A percentile compares a stretch with the other conserved stretches of the same genome.
phyloP scores from a whole-genome alignment of 768 basidiomycete genomes.

The Lentinula aciculospora region DNA sequence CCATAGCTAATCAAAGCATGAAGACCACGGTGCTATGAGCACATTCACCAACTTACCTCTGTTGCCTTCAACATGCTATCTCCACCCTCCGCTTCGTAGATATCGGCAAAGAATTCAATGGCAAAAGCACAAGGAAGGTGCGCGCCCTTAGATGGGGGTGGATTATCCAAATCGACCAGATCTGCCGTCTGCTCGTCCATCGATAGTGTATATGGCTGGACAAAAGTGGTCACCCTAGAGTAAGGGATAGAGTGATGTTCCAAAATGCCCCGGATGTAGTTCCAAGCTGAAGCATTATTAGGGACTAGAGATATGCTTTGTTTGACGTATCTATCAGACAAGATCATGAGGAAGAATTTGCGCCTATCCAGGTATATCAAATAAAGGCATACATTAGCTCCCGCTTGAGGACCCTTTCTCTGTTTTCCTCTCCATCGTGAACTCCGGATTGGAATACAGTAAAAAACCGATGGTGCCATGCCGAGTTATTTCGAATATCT shows the following conservation, averaged over 20 bases:
- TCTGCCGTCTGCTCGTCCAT: constrained; percentile 23
- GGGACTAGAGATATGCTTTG: constrained; percentile 80
- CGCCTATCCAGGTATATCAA: constrained; percentile 1
- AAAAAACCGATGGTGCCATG: constrained; percentile 95
- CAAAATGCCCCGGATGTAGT: constrained; percentile 88
- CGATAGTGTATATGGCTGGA: constrained; percentile 53
- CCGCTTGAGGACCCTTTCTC: constrained; percentile 51
- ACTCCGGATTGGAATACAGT: constrained; percentile 70
- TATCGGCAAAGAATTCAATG: constrained; percentile 82
- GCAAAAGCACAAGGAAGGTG: constrained; percentile 75
- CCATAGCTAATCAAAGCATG: constrained; percentile 49
- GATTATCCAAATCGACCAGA: constrained; percentile 72
- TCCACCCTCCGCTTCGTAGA: constrained; percentile 52
- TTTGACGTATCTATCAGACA: constrained; percentile 61
- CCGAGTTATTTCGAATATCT: constrained; percentile 94
- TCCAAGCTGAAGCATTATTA: constrained; percentile 95
- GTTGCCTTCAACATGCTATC: constrained; percentile 40
- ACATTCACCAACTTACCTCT: constrained; percentile 31
- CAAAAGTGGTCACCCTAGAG: constrained; percentile 50
- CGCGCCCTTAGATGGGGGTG: constrained; percentile 56
- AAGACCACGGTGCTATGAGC: background rate
- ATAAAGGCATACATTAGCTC: constrained; percentile 67
- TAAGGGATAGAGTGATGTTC: constrained; percentile 56
- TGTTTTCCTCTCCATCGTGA: constrained; percentile 54
- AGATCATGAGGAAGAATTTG: background rate